phyloP scores from a whole-genome alignment of 225 moss, liverwort and hornwort genomes.

The Neckera pumila region DNA sequence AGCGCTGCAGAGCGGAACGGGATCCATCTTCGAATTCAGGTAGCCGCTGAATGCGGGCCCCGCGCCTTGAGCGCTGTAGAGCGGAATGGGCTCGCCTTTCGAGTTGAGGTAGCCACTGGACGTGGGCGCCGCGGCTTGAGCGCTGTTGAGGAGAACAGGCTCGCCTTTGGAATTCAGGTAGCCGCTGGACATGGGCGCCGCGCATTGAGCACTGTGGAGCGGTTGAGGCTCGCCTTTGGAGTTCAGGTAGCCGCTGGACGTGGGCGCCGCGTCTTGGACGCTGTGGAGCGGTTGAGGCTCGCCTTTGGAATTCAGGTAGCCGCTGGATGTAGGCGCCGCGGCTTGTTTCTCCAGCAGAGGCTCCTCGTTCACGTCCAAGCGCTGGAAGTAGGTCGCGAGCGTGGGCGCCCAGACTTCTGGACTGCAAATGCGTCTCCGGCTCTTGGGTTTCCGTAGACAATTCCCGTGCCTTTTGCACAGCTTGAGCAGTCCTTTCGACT shows the following conservation, averaged over 20 bases:
- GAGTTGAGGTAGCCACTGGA: neutral
- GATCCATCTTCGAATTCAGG: neutral
- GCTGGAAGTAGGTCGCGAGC: slow-evolving; percentile 39
- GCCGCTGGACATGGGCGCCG: neutral
- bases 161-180: neutral
- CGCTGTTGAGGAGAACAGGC: neutral
- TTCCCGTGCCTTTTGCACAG: slow-evolving; percentile 20
- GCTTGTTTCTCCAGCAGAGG: slow-evolving; percentile 9
- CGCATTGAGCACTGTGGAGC: neutral
- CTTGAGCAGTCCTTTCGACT: slow-evolving; percentile 20
- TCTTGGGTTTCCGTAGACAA: slow-evolving; percentile 28
- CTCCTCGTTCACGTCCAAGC: slow-evolving; percentile 12
- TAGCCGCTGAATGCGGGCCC: neutral
- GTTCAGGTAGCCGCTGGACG: neutral
- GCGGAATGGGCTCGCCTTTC: neutral
- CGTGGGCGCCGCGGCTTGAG: neutral
- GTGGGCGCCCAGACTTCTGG: slow-evolving; percentile 46
- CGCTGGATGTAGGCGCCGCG: slow-evolving; percentile 26
- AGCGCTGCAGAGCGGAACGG: neutral
- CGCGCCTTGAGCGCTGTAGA: neutral
- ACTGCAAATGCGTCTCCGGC: slow-evolving; percentile 6
- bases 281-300: neutral
- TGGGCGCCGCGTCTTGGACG: neutral
- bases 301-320: slow-evolving; percentile 1
- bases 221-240: neutral